Conservation (phyloP, 2,329 filamentous ascomycete species). For the Diaporthe ilicicola region DNA sequence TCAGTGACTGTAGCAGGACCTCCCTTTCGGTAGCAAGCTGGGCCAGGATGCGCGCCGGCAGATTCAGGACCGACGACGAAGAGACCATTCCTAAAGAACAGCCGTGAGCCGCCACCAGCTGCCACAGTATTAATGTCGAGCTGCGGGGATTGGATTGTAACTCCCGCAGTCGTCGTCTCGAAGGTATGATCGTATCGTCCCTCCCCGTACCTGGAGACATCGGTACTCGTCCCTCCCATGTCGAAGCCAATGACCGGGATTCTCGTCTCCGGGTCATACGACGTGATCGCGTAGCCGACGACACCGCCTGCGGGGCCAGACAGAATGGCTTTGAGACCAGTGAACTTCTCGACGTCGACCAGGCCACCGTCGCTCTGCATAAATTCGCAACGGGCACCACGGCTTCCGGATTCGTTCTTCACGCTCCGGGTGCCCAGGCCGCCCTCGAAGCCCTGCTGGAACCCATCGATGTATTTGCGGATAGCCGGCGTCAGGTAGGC, state of each 20-base stretch:
- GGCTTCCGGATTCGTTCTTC: conserved; percentile 68
- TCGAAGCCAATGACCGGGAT: conserved; percentile 93
- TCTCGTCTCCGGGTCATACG: conserved; percentile 83
- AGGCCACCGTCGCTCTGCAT: conserved; percentile 88
- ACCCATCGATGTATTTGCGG: conserved; percentile 77
- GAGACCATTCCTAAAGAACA: conserved; percentile 89
- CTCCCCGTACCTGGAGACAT: conserved; percentile 86
- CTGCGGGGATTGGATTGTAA: conserved; percentile 91
- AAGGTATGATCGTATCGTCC: conserved; percentile 94
- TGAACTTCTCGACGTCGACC: conserved; percentile 81
- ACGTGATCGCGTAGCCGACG: conserved; percentile 90
- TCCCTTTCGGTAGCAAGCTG: conserved; percentile 89
- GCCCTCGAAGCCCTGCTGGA: conserved; percentile 82
- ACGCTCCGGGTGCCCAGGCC: conserved; percentile 81
- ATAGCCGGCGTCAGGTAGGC: conserved; percentile 84
- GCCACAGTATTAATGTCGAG: conserved; percentile 96
- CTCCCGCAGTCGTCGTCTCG: conserved; percentile 92
- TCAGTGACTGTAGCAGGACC: conserved; percentile 94
- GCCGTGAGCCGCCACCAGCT: conserved; percentile 82
- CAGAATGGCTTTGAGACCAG: conserved; percentile 83
- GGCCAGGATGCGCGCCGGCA: conserved; percentile 87
- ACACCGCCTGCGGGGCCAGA: conserved; percentile 94
- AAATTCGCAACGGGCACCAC: conserved; percentile 87
- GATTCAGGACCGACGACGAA: conserved; percentile 93
- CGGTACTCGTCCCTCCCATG: conserved; percentile 93